Conservation (phyloP, 164 flowering plant genomes). For the Vitis riparia region DNA sequence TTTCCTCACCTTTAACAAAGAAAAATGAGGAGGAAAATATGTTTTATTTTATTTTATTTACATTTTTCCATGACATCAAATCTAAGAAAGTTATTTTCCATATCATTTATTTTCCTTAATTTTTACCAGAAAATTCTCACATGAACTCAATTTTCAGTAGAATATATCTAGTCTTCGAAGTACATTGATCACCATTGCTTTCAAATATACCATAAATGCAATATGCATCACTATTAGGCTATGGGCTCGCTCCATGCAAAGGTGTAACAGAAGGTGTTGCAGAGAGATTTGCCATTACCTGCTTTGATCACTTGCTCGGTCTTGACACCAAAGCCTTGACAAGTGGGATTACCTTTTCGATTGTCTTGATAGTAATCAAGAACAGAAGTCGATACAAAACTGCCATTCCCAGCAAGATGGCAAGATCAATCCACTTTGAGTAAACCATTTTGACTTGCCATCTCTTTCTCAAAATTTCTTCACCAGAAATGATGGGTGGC, state of each 20-base stretch:
- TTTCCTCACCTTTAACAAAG: too few species aligned
- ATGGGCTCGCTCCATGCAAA: neutral
- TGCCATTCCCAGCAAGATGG: slow-evolving; percentile 28
- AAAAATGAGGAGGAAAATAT: too few species aligned
- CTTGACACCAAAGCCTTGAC: neutral
- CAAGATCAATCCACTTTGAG: slow-evolving; percentile 37
- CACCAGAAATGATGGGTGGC: slow-evolving; percentile 9
- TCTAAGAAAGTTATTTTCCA: too few species aligned
- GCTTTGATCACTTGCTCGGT: slow-evolving; percentile 4
- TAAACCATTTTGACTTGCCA: slow-evolving; percentile 29
- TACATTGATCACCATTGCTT: too few species aligned
- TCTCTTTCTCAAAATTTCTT: slow-evolving; percentile 8
- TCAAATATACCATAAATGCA: too few species aligned
- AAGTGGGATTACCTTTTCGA: slow-evolving; percentile 17
- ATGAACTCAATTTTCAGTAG: too few species aligned
- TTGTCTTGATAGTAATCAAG: slow-evolving; percentile 16
- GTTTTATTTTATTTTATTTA: too few species aligned
- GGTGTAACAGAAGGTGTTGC: neutral
- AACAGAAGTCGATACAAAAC: slow-evolving; percentile 23
- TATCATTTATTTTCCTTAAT: too few species aligned
- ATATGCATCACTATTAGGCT: neutral
- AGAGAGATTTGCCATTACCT: neutral
- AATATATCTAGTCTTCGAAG: too few species aligned
- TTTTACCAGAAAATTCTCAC: too few species aligned
- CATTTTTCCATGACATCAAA: too few species aligned